A percentile compares a stretch with the other conserved stretches of the same genome.
phyloP scores from a whole-genome alignment of 1,284 basidiomycete species.

The Laetiporus sulphureus region DNA sequence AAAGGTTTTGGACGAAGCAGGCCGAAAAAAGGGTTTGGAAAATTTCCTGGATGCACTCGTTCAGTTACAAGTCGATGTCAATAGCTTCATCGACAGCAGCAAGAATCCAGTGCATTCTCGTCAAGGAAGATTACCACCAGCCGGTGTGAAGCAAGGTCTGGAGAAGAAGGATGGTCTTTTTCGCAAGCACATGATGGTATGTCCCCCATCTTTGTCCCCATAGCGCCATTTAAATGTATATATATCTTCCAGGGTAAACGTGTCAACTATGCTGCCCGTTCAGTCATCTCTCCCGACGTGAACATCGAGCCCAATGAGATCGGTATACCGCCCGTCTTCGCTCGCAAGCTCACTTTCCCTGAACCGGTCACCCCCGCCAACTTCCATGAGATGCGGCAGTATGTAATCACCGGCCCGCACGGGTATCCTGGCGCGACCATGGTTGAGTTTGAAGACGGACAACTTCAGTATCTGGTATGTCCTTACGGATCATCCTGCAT shows the following conservation, averaged over 20 bases:
- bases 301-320: conserved; percentile 99
- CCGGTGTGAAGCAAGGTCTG: conserved; percentile 93
- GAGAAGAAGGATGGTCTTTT: conserved; percentile 99
- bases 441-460: conserved; percentile 94
- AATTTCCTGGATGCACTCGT: conserved; percentile 78
- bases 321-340: conserved; percentile 96
- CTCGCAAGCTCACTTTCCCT: conserved; percentile 94
- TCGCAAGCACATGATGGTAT: conserved; percentile 98
- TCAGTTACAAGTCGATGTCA: conserved; percentile 92
- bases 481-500: too few relatives aligned
- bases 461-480: conserved; percentile 72
- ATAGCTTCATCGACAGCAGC: conserved; percentile 95
- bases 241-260: conserved; percentile 78
- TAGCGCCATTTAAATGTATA: too few relatives aligned
- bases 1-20: conserved; percentile 54
- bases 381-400: conserved; percentile 82
- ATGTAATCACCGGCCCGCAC: conserved; percentile 90
- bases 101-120: conserved; percentile 88
- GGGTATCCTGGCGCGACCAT: conserved; percentile 91
- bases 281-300: conserved; percentile 98
- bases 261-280: conserved; percentile 98
- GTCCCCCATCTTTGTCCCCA: conserved; percentile 15
- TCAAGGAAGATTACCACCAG: conserved; percentile 89
- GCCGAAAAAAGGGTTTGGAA: conserved; percentile 59
- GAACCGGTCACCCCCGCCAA: conserved; percentile 95